A percentile compares a stretch with the other conserved stretches of the same genome.
Conservation (phyloP, 2,329 filamentous ascomycete species). For the Cercospora zeina region DNA sequence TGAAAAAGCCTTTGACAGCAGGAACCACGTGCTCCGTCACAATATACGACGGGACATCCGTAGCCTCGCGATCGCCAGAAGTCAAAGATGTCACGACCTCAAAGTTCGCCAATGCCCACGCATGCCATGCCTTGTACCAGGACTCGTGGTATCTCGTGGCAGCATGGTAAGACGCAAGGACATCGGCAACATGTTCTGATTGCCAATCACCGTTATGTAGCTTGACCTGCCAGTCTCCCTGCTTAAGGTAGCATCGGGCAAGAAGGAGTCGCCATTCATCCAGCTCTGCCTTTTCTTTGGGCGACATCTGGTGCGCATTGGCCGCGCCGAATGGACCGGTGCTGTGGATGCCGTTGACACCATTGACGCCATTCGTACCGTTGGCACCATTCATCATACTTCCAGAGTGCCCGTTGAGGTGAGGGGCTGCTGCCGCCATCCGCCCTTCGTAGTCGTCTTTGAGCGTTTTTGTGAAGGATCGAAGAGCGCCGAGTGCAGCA, state of each 20-base stretch:
- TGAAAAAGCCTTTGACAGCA: constrained; percentile 93
- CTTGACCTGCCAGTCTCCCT: constrained; percentile 92
- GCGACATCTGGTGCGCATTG: constrained; percentile 39
- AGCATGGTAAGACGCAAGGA: constrained; percentile 84
- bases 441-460: constrained; percentile 58
- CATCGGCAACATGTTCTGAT: constrained; percentile 79
- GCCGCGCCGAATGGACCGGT: constrained; percentile 36
- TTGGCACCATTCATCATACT: constrained; percentile 32
- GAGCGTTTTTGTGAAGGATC: constrained; percentile 61
- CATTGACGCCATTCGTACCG: constrained; percentile 43
- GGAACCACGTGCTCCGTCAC: constrained; percentile 89
- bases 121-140: constrained; percentile 99
- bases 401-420: constrained; percentile 6
- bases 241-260: constrained; percentile 92
- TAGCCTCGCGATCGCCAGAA: constrained; percentile 61
- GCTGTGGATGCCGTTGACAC: constrained; percentile 46
- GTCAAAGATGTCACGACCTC: constrained; percentile 88
- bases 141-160: constrained; percentile 91
- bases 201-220: constrained; percentile 88
- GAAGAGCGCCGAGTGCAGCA: constrained; percentile 60
- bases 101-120: constrained; percentile 97
- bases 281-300: constrained; percentile 47
- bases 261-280: constrained; percentile 68
- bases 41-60: constrained; percentile 63
- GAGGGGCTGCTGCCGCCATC: constrained; percentile 39